These are phyloP conservation scores for Phlegmacium glaucopus DNA, from an alignment of 768 basidiomycete genomes.

Conservation along the genomic window DNA sequence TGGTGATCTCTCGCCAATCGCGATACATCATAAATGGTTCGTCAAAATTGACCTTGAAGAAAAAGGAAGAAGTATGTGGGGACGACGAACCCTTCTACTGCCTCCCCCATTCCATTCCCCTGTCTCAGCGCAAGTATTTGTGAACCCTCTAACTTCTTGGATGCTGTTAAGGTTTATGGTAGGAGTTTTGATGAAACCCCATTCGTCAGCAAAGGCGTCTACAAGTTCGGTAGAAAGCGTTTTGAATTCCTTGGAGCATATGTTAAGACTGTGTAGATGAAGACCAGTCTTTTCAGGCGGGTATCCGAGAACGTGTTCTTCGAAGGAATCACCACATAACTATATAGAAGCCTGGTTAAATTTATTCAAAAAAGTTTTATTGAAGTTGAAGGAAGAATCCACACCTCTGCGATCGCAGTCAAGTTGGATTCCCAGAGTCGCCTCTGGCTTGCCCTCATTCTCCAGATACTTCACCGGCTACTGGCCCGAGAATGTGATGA, in stretches of 20 bases:
- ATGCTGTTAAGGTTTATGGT: slow-evolving; percentile 58
- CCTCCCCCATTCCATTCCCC: slow-evolving; percentile 82
- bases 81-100: slow-evolving; percentile 94
- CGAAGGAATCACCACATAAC: slow-evolving; percentile 97
- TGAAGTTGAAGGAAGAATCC: too few relatives aligned
- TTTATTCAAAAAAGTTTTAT: too few relatives aligned
- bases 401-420: slow-evolving; percentile 91
- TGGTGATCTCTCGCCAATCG: too few relatives aligned
- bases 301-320: slow-evolving; percentile 92
- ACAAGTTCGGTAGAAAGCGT: slow-evolving; percentile 69
- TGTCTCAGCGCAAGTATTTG: slow-evolving; percentile 56
- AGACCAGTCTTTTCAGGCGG: slow-evolving; percentile 81
- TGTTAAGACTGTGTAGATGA: slow-evolving; percentile 90
- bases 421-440: slow-evolving; percentile 77
- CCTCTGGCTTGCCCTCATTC: slow-evolving; percentile 60
- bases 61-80: slow-evolving; percentile 83
- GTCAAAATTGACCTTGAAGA: slow-evolving; percentile 99
- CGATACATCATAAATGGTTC: slow-evolving; percentile 99
- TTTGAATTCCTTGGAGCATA: slow-evolving; percentile 58
- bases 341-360: slow-evolving; percentile 23
- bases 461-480: slow-evolving; percentile 60
- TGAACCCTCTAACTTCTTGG: slow-evolving; percentile 68
- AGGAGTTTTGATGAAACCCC: slow-evolving; percentile 86
- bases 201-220: slow-evolving; percentile 78
- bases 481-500: slow-evolving; percentile 83